Conservation (phyloP, 1,139 yeast species). For the Lodderomyces theae region DNA sequence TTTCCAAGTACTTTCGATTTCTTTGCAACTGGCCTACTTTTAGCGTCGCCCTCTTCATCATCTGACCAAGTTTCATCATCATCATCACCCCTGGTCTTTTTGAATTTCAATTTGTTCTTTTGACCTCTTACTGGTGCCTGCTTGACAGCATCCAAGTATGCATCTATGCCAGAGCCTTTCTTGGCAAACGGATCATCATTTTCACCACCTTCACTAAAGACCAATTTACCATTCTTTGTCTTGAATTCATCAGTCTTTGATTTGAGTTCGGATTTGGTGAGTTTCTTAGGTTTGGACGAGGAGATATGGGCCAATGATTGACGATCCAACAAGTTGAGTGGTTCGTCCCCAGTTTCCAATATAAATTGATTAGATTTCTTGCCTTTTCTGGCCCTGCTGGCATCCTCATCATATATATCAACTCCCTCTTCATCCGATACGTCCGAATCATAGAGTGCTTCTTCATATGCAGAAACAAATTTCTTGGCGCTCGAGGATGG, state of each 20-base stretch:
- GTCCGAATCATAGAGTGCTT: conserved; percentile 65
- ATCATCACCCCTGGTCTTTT: conserved; percentile 57
- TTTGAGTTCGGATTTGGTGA: conserved; percentile 42
- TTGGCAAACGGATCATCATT: conserved; percentile 46
- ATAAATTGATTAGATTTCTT: conserved; percentile 53
- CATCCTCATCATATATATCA: conserved; percentile 24
- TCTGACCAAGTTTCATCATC: conserved; percentile 49
- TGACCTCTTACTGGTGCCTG: conserved; percentile 94
- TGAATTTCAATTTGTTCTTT: conserved; percentile 83
- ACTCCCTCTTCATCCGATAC: conserved; percentile 43
- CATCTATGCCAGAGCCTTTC: conserved; percentile 66
- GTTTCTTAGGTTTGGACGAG: conserved; percentile 71
- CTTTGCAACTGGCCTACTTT: conserved; percentile 12
- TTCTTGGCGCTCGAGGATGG: conserved; percentile 26
- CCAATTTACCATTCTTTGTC: conserved; percentile 54
- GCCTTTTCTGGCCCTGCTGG: conserved; percentile 8
- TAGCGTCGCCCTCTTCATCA: conserved; percentile 30
- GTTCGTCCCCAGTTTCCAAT: conserved; percentile 75
- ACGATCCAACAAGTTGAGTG: conserved; percentile 85
- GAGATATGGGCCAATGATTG: conserved; percentile 84
- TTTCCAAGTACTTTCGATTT: conserved; percentile 19
- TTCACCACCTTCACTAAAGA: conserved; percentile 34
- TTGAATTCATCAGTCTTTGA: conserved; percentile 50
- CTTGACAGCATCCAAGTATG: conserved; percentile 89
- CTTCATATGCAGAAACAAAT: conserved; percentile 82